phyloP scores from a whole-genome alignment of 805 yeast genomes.

The Barnettozyma sp. region DNA sequence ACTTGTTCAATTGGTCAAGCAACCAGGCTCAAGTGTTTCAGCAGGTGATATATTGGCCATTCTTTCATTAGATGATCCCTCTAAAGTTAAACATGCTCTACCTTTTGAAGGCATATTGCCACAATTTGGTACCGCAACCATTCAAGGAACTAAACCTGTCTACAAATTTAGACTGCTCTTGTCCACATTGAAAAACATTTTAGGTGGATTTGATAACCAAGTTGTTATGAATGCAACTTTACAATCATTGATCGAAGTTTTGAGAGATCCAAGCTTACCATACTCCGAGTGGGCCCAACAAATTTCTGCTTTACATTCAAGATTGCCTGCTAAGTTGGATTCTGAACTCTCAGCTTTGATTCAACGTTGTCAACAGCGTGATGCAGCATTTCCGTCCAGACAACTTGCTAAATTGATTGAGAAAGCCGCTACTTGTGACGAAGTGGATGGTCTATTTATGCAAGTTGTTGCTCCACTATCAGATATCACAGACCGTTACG shows the following conservation, averaged over 20 bases:
- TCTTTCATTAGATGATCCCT: constrained; percentile 90
- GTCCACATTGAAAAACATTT: constrained; percentile 64
- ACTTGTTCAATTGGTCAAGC: constrained; percentile 84
- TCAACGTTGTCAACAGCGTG: constrained; percentile 56
- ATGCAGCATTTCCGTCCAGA: constrained; percentile 90
- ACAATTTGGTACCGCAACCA: constrained; percentile 73
- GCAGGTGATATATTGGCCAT: constrained; percentile 98
- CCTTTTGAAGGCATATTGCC: constrained; percentile 95
- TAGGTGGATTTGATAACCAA: constrained; percentile 92
- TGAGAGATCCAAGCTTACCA: constrained; percentile 79
- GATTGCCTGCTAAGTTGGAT: constrained; percentile 77
- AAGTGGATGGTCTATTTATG: constrained; percentile 44
- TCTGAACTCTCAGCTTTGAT: constrained; percentile 55
- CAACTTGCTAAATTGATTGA: constrained; percentile 68
- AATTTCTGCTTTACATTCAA: constrained; percentile 85
- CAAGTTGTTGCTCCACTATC: constrained; percentile 67
- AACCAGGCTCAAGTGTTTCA: constrained; percentile 94
- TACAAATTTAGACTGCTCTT: constrained; percentile 59
- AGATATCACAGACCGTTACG: constrained; percentile 61
- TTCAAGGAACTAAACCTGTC: constrained; percentile 78
- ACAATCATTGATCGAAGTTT: constrained; percentile 59
- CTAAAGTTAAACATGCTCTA: constrained; percentile 92
- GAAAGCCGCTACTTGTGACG: constrained; percentile 47
- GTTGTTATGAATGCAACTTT: constrained; percentile 85
- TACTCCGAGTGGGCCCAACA: constrained; percentile 86